These are phyloP conservation scores for Sophora flavescens DNA, from an alignment of 306 rosid species.

Conservation along the genomic window DNA sequence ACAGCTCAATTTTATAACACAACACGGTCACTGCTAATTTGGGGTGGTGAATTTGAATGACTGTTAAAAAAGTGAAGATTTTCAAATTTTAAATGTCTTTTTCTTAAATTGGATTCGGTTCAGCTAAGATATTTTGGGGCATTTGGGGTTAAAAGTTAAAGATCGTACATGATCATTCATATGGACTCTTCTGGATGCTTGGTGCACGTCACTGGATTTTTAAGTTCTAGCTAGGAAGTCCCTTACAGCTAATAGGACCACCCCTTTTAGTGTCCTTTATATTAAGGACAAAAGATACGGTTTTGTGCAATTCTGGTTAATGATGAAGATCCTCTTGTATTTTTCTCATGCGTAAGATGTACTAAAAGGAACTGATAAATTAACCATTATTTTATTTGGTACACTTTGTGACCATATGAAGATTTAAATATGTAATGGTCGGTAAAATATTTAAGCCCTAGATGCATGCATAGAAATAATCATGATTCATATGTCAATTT, in stretches of 20 bases:
- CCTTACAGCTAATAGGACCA: conserved; percentile 47
- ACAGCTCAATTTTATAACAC: too few relatives aligned
- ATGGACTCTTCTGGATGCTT: conserved; percentile 46
- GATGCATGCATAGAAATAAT: conserved; percentile 5
- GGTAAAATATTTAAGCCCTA: conserved; percentile 22
- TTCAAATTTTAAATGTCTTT: not conserved
- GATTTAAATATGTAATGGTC: conserved; percentile 27
- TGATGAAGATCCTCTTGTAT: conserved; percentile 22
- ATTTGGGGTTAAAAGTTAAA: conserved; percentile 30
- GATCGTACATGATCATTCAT: conserved; percentile 1
- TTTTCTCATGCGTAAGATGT: conserved; percentile 14
- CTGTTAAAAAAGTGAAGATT: too few relatives aligned
- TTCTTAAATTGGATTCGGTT: not conserved
- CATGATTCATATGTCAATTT: conserved; percentile 24
- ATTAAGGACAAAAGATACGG: conserved; percentile 46
- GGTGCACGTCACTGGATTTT: conserved; percentile 12
- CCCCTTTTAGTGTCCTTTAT: conserved; percentile 11
- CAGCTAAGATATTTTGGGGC: conserved; percentile 46
- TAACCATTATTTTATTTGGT: not conserved
- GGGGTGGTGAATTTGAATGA: too few relatives aligned
- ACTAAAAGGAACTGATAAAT: conserved; percentile 8
- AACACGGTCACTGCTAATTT: too few relatives aligned
- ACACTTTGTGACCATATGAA: not conserved
- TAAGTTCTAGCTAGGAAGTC: not conserved
- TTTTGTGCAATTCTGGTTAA: conserved; percentile 2